A percentile compares a stretch with the other conserved stretches of the same genome.
phyloP scores from a whole-genome alignment of 441 rosid genomes.

The Viola pubescens region DNA sequence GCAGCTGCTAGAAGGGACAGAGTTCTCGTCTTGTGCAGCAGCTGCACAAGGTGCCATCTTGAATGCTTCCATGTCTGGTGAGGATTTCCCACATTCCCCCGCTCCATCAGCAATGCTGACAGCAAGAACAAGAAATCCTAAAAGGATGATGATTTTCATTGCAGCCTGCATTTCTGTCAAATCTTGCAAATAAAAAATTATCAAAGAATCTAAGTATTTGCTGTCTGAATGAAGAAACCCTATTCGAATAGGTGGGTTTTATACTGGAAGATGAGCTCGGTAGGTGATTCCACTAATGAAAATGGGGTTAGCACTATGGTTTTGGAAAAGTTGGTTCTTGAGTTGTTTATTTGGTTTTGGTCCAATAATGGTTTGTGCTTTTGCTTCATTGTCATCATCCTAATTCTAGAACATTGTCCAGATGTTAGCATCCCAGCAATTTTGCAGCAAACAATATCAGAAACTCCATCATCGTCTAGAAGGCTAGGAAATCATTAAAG shows the following conservation, averaged over 20 bases:
- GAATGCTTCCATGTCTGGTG: conserved; percentile 57
- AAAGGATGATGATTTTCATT: conserved; percentile 25
- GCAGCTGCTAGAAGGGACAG: conserved; percentile 49
- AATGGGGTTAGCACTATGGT: conserved; percentile 28
- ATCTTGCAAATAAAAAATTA: neutral
- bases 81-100: conserved; percentile 55
- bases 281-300: conserved; percentile 19
- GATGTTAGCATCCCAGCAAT: conserved; percentile 16
- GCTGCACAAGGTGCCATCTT: conserved; percentile 50
- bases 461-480: conserved; percentile 9
- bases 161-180: conserved; percentile 23
- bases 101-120: conserved; percentile 28
- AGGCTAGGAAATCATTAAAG: neutral
- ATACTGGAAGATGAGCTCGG: conserved; percentile 18
- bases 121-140: conserved; percentile 26
- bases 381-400: neutral
- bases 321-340: neutral
- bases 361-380: neutral
- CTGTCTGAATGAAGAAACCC: conserved; percentile 8
- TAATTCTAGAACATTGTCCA: conserved; percentile 1
- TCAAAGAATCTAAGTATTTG: neutral
- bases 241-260: conserved; percentile 6
- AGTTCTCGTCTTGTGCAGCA: conserved; percentile 49
- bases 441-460: neutral
- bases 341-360: neutral